Conservation (phyloP, 192 early-diverging fungal species). For the Ambispora gerdemannii region DNA sequence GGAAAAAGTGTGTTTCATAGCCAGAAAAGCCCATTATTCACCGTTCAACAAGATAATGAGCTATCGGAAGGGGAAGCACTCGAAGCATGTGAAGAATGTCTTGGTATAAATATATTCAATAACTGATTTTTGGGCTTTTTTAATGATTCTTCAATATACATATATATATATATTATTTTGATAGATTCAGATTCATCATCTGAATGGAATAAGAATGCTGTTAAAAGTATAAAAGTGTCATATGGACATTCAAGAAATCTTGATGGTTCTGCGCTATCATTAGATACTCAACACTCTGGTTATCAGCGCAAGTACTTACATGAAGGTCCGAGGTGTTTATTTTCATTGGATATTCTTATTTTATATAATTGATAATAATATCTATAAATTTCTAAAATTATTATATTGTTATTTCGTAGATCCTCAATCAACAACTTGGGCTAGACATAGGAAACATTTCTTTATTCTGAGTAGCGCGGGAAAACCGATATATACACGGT, state of each 20-base stretch:
- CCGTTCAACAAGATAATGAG: conserved; percentile 8
- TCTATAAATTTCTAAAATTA: not conserved
- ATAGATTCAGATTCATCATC: conserved; percentile 21
- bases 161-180: not conserved
- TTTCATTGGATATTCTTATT: conserved; percentile 4
- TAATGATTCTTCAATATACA: not conserved
- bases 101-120: not conserved
- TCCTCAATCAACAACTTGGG: conserved; percentile 43
- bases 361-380: not conserved
- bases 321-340: conserved; percentile 26
- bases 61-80: not conserved
- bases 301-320: conserved; percentile 28
- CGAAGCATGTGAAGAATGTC: not conserved
- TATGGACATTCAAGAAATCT: not conserved
- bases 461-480: conserved; percentile 91
- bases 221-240: not conserved
- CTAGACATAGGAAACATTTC: conserved; percentile 74
- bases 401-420: conserved; percentile 4
- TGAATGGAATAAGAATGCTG: not conserved
- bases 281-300: conserved; percentile 23
- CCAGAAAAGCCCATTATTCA: not conserved
- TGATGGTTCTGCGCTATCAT: not conserved
- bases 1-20: not conserved
- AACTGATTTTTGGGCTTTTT: not conserved
- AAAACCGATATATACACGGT: conserved; percentile 91